Evolutionary conservation across 202 grass and related monocot species (phyloP).

Genomic region (Zizania palustris): DNA sequence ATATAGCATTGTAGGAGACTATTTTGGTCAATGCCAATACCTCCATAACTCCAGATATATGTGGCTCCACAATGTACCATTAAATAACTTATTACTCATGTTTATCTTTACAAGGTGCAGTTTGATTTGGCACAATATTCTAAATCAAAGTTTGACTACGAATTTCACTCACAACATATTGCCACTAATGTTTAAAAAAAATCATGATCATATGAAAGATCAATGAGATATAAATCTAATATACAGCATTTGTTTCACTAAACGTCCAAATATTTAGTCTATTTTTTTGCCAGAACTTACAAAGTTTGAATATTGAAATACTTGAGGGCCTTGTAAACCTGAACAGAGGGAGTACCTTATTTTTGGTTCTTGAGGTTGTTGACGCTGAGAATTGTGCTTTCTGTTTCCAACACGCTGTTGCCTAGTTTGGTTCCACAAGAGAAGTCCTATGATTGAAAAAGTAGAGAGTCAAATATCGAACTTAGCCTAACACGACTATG

Average conservation of each 20-base stretch:
- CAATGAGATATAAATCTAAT: background rate
- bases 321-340: background rate
- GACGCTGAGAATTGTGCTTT: constrained; percentile 46
- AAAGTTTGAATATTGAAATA: background rate
- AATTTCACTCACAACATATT: background rate
- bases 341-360: constrained; percentile 56
- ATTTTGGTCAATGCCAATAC: background rate
- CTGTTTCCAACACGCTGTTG: constrained; percentile 77
- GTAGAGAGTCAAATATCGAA: constrained; percentile 3
- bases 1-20: background rate
- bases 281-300: background rate
- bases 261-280: background rate
- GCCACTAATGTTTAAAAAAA: background rate
- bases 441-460: constrained; percentile 59
- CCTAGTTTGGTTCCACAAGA: constrained; percentile 88
- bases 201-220: background rate
- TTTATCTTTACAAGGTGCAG: background rate
- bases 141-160: background rate
- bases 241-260: background rate
- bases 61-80: background rate
- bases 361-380: constrained; percentile 56
- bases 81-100: background rate
- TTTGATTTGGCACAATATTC: background rate
- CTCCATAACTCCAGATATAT: background rate
- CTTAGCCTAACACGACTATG: background rate